Conservation (phyloP, 1,284 basidiomycete genomes). For the Pyrrhoderma noxium region DNA sequence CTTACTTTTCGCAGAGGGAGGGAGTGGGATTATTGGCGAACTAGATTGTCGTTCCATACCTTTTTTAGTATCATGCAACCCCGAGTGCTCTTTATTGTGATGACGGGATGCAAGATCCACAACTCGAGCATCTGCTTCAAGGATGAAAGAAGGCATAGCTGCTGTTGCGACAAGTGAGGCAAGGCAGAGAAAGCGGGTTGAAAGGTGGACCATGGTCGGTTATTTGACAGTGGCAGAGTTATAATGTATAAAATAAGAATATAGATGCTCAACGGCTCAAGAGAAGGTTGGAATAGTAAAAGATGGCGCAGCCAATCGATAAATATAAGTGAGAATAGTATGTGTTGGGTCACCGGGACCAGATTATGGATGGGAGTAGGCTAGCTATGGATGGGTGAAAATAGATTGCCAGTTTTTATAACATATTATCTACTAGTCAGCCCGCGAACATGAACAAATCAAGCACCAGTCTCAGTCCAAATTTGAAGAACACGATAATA, state of each 20-base stretch:
- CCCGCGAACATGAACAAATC: not conserved
- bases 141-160: slow-evolving; percentile 7
- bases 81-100: not conserved
- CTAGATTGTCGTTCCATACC: too few relatives aligned
- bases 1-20: too few relatives aligned
- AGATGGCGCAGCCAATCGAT: slow-evolving; percentile 14
- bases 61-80: too few relatives aligned
- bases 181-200: slow-evolving; percentile 15
- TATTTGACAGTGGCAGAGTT: not conserved
- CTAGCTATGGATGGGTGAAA: not conserved
- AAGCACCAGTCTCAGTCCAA: too few relatives aligned
- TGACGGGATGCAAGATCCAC: not conserved
- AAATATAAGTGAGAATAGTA: not conserved
- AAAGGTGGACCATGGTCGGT: slow-evolving; percentile 11
- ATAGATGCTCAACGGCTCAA: not conserved
- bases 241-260: not conserved
- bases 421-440: not conserved
- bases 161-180: slow-evolving; percentile 15
- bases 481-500: too few relatives aligned
- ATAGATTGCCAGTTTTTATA: not conserved
- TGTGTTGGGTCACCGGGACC: slow-evolving; percentile 17
- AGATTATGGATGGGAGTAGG: slow-evolving; percentile 10
- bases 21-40: too few relatives aligned
- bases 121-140: slow-evolving; percentile 9
- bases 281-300: slow-evolving; percentile 11